A percentile compares a stretch with the other conserved stretches of the same genome.
phyloP scores from a whole-genome alignment of 2,329 filamentous ascomycete species.

The Colletotrichum limetticola region DNA sequence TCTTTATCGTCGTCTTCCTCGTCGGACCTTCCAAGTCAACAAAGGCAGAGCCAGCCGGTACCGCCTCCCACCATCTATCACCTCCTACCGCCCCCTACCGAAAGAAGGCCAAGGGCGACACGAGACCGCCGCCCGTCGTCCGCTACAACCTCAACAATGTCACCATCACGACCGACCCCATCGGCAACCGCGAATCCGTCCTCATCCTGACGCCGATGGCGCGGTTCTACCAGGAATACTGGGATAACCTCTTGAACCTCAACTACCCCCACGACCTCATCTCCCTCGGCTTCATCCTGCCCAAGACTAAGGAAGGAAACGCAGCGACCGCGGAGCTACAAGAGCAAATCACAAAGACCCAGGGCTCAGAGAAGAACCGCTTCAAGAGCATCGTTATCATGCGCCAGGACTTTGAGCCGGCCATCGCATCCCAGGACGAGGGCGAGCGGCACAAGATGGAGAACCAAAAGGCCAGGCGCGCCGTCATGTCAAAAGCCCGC shows the following conservation, averaged over 20 bases:
- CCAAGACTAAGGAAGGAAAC: conserved; percentile 93
- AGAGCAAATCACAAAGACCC: conserved; percentile 84
- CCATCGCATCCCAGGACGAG: conserved; percentile 84
- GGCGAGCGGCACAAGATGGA: conserved; percentile 89
- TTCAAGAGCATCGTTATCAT: conserved; percentile 96
- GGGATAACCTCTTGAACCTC: conserved; percentile 89
- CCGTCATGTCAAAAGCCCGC: conserved; percentile 91
- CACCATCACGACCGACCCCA: conserved; percentile 80
- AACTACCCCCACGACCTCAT: conserved; percentile 94
- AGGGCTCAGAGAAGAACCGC: conserved; percentile 82
- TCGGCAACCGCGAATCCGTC: conserved; percentile 84
- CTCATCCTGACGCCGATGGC: conserved; percentile 94
- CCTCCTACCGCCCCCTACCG: conserved; percentile 55
- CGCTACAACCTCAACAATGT: conserved; percentile 97
- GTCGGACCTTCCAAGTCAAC: conserved; percentile 62
- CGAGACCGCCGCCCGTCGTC: conserved; percentile 82
- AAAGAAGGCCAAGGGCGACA: conserved; percentile 63
- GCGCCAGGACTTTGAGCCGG: conserved; percentile 92
- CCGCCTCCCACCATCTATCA: conserved; percentile 55
- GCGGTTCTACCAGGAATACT: conserved; percentile 93
- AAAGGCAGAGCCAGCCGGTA: conserved; percentile 58
- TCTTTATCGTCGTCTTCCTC: conserved; percentile 76
- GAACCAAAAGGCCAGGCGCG: conserved; percentile 87
- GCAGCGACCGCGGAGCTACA: conserved; percentile 85
- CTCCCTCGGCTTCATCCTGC: conserved; percentile 94